These are phyloP conservation scores for Tanacetum coccineum DNA, from an alignment of 129 eudicot species.

Conservation along the genomic window DNA sequence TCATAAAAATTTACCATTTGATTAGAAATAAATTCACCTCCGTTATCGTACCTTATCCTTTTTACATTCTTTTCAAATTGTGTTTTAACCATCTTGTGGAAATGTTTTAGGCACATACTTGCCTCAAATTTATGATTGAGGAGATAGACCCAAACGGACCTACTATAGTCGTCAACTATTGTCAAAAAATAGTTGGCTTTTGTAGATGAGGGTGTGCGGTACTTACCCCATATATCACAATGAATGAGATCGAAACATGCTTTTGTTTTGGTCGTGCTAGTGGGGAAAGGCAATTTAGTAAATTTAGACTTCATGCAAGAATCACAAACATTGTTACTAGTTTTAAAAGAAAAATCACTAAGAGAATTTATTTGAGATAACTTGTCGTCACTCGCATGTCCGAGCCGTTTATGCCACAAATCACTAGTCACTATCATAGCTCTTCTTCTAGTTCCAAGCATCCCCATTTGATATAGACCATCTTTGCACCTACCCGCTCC, in stretches of 20 bases:
- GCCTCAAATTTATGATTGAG: neutral
- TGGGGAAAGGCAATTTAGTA: neutral
- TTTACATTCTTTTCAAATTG: too few species aligned
- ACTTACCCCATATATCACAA: neutral
- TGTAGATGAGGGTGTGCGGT: neutral
- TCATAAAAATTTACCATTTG: too few species aligned
- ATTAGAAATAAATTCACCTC: too few species aligned
- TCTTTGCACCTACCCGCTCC: too few species aligned
- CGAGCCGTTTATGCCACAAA: neutral
- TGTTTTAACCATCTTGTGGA: too few species aligned
- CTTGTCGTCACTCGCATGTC: neutral
- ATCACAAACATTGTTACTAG: neutral
- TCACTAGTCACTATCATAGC: neutral
- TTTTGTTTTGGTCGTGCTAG: neutral
- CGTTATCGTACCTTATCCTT: too few species aligned
- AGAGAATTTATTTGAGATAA: neutral
- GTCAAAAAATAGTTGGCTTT: constrained; percentile 6
- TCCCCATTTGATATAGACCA: too few species aligned
- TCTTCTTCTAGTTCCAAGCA: too few species aligned
- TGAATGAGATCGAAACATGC: neutral
- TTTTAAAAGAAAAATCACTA: constrained; percentile 2
- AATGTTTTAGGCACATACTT: neutral
- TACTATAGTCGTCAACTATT: neutral
- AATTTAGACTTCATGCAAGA: constrained; percentile 6
- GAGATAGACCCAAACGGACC: neutral